Conservation (phyloP, 805 yeast species). For the Yueomyces sp. region DNA sequence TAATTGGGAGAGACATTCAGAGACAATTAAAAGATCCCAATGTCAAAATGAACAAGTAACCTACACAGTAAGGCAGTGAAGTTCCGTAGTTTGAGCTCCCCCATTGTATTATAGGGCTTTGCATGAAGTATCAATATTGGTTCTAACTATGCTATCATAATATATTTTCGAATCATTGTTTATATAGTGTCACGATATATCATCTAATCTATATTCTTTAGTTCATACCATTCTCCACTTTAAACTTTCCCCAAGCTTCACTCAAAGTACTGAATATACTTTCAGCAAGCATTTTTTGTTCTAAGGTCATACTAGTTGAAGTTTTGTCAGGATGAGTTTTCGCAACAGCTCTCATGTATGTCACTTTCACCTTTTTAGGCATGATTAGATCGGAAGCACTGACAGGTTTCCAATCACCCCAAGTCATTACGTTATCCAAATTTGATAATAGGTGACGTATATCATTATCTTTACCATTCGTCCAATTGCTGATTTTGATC, state of each 20-base stretch:
- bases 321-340: conserved; percentile 84
- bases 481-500: conserved; percentile 46
- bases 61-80: too few relatives aligned
- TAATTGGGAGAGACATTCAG: too few relatives aligned
- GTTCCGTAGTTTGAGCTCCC: too few relatives aligned
- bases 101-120: too few relatives aligned
- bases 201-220: conserved; percentile 3
- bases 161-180: too few relatives aligned
- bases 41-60: too few relatives aligned
- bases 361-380: conserved; percentile 78
- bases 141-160: too few relatives aligned
- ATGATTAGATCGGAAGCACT: conserved; percentile 64
- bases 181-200: too few relatives aligned
- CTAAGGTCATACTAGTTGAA: conserved; percentile 37
- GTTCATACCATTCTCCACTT: conserved; percentile 37
- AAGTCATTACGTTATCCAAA: conserved; percentile 55
- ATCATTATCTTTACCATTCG: conserved; percentile 63
- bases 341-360: conserved; percentile 82
- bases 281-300: conserved; percentile 74
- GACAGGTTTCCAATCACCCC: conserved; percentile 56
- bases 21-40: too few relatives aligned
- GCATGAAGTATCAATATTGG: too few relatives aligned
- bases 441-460: conserved; percentile 64
- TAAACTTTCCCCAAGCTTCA: conserved; percentile 82
- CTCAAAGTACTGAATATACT: conserved; percentile 73